Evolutionary conservation across 345 rosid genomes (phyloP), one percentile per base, ranked within the genome.

Genomic region (Citrus medica): DNA sequence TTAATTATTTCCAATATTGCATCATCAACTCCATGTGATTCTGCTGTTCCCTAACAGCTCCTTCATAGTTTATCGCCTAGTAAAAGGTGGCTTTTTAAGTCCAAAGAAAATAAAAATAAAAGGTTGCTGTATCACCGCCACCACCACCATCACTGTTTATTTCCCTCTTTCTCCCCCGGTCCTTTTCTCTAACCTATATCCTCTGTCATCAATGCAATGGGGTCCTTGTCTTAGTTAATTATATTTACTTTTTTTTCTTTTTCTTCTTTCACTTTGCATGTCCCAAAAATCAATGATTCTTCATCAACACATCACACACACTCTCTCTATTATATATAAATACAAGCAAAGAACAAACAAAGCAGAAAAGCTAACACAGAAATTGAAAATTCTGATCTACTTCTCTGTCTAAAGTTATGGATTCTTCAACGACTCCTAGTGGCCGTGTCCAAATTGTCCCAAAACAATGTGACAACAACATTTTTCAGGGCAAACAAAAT

Each of bases 201-300:
- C 75, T 64, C 60, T 27, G 48, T 10, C 73, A 79, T 76, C 74
- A 84, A 81, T 84, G 42, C 8, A 73, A 53, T 64, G 78, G 84
- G 77, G 82, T 72, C 73, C 3, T 68, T 62, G 10, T 60, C 58
- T 63, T 70, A 27, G 42, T 56, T 72, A 64, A 38, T 27, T 33
- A 19, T 30, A 30, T 65, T 27, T 25, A 12, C 30, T n/a, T 65
- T 9, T 16, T 63, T 12, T 48, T 63, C 19, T 48, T 69, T n/a
- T 58, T 8, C 4, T 25, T 30, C 24, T 63, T 37, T 37, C 14
- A 32, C 22, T 64, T 59, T 59, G 62, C 62, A 59, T n/a, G 62
- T 10, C 51, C 28, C 28, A 9, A 9, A 62, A 75, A 22, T 53
- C 61, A 33, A 48, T 61, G 40, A 73, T 9, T 19, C 24, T 13